Percentiles rank a stretch among this genome's conserved stretches.
Conservation (phyloP, 2,329 filamentous ascomycete genomes). For the Talaromyces sp. region DNA sequence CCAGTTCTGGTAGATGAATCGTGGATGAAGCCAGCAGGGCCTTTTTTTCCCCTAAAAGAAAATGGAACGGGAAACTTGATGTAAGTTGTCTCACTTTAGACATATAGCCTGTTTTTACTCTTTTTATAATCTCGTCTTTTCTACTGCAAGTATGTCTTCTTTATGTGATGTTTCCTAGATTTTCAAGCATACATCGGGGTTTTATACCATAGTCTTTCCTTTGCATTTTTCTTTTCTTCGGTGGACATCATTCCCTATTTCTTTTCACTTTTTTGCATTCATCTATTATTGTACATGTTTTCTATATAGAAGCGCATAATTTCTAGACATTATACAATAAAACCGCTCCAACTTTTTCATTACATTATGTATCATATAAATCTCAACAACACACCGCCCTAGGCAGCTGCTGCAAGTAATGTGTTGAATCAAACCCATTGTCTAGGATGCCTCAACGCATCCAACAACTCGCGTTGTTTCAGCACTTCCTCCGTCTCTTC, state of each 20-base stretch:
- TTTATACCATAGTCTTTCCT: constrained; percentile 9
- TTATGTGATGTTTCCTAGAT: background rate
- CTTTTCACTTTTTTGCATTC: background rate
- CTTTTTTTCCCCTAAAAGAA: too few species aligned
- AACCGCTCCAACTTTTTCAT: background rate
- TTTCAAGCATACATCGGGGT: background rate
- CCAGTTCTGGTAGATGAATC: constrained; percentile 8
- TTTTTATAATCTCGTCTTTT: background rate
- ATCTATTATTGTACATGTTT: background rate
- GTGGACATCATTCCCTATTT: background rate
- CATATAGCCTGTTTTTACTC: background rate
- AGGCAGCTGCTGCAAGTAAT: background rate
- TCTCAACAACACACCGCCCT: background rate
- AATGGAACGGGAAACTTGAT: background rate
- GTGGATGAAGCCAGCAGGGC: too few species aligned
- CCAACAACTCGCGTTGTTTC: constrained; percentile 70
- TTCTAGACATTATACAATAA: constrained; percentile 1
- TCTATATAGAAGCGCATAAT: background rate
- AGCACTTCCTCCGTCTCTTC: constrained; percentile 29
- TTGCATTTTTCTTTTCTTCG: background rate
- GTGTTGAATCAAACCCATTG: constrained; percentile 51
- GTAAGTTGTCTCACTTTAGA: background rate
- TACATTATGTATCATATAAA: constrained; percentile 5
- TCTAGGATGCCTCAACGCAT: constrained; percentile 59
- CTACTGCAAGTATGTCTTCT: background rate